Base-by-base conservation (phyloP, 1,139 yeast genomes). In the Wickerhamomyces sp. region DNA sequence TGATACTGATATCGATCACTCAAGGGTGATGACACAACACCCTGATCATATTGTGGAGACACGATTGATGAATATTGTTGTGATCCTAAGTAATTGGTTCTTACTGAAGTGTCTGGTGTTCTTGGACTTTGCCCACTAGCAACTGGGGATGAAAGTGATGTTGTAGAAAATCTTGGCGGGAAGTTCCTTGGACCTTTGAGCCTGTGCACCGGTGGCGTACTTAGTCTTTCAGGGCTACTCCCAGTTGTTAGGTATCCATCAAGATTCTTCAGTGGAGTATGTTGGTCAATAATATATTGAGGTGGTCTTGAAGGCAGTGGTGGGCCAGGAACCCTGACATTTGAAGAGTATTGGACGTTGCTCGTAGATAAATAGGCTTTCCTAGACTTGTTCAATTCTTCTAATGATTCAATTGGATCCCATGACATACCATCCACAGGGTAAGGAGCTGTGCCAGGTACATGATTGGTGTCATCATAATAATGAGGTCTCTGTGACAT, bases 301-400 rank as follows among this genome's bases (percentile, higher is more conserved):
- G 54, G 55, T 1, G 60, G 59, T 26, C 56, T 45, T 6, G 50
- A 40, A 3, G 59, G 59, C 7, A 55, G 38, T 9, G 57, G 55
- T 1, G 57, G 58, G 2, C 54, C 53, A 7, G 39, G 42, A 33
- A 26, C 34, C 35, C 31, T 29, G 3, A 11, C 31, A 29, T 29
- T 29, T 10, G 31, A 10, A 29, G 23, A 18, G 23, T 11, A 29
- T 10, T 9, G 31, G 11, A 11, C 31, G 6, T 6, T 29, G 13
- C 11, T 51, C 53, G 27, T 23, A 7, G 32, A 27, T 14, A 9
- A 34, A 33, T 10, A 27, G 27, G 11, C 9, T 29, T 36, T 31
- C 14, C 27, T 29, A 6, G 43, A 31, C 18, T 31, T 44, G 32
- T 41, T 37, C 33, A 55, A 49, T 41, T 53, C 57, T 18, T 52